A percentile compares a stretch with the other conserved stretches of the same genome.
These are phyloP conservation scores for Verruconis gallopava DNA, from an alignment of 2,329 filamentous ascomycete species.

Conservation along the genomic window DNA sequence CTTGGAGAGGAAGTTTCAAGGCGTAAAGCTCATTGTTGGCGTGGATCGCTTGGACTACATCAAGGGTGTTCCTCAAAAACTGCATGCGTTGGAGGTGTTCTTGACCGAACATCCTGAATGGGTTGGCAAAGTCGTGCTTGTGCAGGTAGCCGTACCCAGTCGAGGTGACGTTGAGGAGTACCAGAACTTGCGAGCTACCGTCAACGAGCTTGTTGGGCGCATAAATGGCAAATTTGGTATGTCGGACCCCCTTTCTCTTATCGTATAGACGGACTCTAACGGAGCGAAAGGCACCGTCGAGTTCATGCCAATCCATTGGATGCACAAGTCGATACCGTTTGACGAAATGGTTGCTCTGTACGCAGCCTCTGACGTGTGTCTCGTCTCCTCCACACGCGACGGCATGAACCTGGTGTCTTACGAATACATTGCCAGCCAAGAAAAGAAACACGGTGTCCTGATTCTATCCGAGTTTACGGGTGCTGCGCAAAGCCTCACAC, in stretches of 20 bases:
- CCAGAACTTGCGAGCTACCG: constrained; percentile 85
- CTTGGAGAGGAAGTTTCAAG: constrained; percentile 81
- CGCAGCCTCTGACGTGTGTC: constrained; percentile 78
- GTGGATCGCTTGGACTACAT: constrained; percentile 97
- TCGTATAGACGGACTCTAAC: neutral
- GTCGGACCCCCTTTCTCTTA: constrained; percentile 13
- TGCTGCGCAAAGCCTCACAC: constrained; percentile 86
- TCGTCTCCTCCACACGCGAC: constrained; percentile 90
- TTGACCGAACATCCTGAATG: constrained; percentile 93
- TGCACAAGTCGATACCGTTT: constrained; percentile 91
- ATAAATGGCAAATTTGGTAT: constrained; percentile 88
- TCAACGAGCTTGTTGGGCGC: constrained; percentile 90
- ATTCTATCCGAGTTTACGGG: constrained; percentile 95
- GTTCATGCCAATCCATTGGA: constrained; percentile 98
- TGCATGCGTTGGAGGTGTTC: constrained; percentile 93
- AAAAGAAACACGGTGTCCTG: constrained; percentile 78
- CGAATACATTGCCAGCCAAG: constrained; percentile 92
- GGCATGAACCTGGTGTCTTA: constrained; percentile 99
- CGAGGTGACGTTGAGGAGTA: constrained; percentile 96
- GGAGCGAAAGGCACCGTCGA: constrained; percentile 60
- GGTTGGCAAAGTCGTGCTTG: constrained; percentile 93
- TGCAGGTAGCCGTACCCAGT: constrained; percentile 90
- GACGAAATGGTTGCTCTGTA: constrained; percentile 92
- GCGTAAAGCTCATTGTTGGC: constrained; percentile 90
- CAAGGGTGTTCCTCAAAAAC: constrained; percentile 95